These are phyloP conservation scores for Beverwykella pulmonaria DNA, from an alignment of 495 filamentous ascomycete genomes.

Conservation along the genomic window DNA sequence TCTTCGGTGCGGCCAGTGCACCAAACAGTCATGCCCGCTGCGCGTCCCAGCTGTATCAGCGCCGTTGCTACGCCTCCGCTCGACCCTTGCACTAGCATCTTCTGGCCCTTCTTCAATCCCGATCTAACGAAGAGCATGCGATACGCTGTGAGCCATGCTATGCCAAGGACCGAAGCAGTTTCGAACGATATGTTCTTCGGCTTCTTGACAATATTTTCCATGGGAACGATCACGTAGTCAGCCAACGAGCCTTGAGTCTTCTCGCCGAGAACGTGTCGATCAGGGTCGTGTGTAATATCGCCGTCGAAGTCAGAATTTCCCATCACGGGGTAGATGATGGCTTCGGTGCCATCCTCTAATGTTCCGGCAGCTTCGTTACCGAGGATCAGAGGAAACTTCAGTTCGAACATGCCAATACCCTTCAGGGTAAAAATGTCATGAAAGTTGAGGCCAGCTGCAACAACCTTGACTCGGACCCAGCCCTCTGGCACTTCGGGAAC, in stretches of 20 bases:
- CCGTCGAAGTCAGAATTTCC: conserved; percentile 36
- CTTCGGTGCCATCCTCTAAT: conserved; percentile 38
- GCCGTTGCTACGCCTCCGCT: conserved; percentile 42
- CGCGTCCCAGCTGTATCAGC: conserved; percentile 40
- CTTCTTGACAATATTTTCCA: conserved; percentile 21
- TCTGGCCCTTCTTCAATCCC: conserved; percentile 38
- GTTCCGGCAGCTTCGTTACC: conserved; percentile 41
- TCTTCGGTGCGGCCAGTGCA: conserved; percentile 35
- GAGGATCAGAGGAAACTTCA: conserved; percentile 38
- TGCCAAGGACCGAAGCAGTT: conserved; percentile 36
- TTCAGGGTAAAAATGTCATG: conserved; percentile 39
- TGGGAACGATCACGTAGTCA: conserved; percentile 37
- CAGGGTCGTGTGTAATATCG: conserved; percentile 41
- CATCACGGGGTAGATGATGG: conserved; percentile 37
- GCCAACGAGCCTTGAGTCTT: conserved; percentile 37
- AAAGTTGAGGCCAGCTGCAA: conserved; percentile 37
- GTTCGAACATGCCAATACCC: conserved; percentile 26
- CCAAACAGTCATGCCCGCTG: conserved; percentile 42
- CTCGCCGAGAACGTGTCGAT: conserved; percentile 40
- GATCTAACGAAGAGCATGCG: conserved; percentile 42
- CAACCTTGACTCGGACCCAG: conserved; percentile 38
- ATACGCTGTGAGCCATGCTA: conserved; percentile 44
- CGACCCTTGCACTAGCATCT: conserved; percentile 41
- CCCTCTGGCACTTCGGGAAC: conserved; percentile 31
- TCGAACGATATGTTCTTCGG: conserved; percentile 17